Percentiles rank a stretch among this genome's conserved stretches.
These are phyloP conservation scores for Aspergillus intermedius DNA, from an alignment of 2,329 filamentous ascomycete species.

Conservation along the genomic window DNA sequence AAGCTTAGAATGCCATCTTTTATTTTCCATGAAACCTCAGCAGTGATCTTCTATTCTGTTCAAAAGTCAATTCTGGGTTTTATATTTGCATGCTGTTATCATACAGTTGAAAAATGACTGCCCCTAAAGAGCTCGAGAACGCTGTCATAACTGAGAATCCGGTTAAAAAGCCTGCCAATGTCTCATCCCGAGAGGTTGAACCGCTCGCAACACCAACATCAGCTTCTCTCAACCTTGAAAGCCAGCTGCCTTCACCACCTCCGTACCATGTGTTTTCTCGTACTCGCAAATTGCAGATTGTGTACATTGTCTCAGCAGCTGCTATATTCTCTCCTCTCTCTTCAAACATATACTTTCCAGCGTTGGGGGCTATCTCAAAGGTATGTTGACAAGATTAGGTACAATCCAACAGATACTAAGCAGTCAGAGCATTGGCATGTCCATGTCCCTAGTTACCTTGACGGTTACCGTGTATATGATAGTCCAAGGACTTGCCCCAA, in stretches of 20 bases:
- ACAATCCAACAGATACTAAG: background rate
- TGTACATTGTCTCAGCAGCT: conserved; percentile 34
- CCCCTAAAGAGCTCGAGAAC: no score
- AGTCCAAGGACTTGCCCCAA: conserved; percentile 46
- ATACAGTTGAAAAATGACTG: no score
- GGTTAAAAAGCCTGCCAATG: background rate
- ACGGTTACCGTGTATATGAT: conserved; percentile 43
- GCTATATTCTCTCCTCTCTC: conserved; percentile 41
- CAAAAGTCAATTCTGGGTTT: no score
- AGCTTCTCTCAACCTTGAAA: conserved; percentile 12
- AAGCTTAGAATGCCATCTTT: no score
- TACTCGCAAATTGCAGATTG: conserved; percentile 31
- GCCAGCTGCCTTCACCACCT: conserved; percentile 7
- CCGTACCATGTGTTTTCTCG: conserved; percentile 30
- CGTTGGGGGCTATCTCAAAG: conserved; percentile 24
- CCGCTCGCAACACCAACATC: background rate
- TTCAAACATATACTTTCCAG: conserved; percentile 43
- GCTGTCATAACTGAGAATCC: no score
- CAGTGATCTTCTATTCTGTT: no score
- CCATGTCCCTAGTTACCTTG: conserved; percentile 24
- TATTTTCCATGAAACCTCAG: no score
- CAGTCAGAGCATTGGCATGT: conserved; percentile 10
- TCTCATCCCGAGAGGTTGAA: background rate
- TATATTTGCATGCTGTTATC: no score
- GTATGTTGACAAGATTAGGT: conserved; percentile 7